These are phyloP conservation scores for Albatrellus ellisii DNA, from an alignment of 768 basidiomycete species.

Conservation along the genomic window DNA sequence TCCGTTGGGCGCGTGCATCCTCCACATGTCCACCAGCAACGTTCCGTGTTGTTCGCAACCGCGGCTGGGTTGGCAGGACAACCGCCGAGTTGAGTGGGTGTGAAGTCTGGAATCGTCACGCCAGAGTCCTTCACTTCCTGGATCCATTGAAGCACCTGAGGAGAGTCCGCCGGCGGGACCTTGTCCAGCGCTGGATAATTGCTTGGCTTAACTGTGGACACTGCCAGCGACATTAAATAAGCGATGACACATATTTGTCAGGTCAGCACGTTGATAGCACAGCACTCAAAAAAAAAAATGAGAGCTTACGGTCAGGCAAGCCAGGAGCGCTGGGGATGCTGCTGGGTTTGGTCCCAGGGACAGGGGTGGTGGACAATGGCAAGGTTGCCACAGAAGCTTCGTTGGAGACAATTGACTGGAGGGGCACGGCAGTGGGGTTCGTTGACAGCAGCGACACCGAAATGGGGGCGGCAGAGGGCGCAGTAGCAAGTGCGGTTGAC, in stretches of 20 bases:
- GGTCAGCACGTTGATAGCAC: background rate
- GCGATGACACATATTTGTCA: background rate
- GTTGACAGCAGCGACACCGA: constrained; percentile 32
- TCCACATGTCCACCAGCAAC: constrained; percentile 78
- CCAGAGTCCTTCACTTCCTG: constrained; percentile 42
- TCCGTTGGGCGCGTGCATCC: constrained; percentile 59
- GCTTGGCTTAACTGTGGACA: background rate
- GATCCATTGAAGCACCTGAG: constrained; percentile 63
- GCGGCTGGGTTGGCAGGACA: constrained; percentile 45
- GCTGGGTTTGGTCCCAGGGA: constrained; percentile 35
- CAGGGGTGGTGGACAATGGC: constrained; percentile 31
- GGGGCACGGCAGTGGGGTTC: constrained; percentile 50
- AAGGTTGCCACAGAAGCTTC: constrained; percentile 30
- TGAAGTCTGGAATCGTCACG: constrained; percentile 41
- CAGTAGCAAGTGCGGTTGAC: constrained; percentile 10
- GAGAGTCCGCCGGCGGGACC: constrained; percentile 43
- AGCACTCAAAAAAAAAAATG: background rate
- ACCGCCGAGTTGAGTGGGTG: constrained; percentile 26
- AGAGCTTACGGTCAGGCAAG: constrained; percentile 21
- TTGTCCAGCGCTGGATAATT: constrained; percentile 59
- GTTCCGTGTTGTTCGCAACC: constrained; percentile 34
- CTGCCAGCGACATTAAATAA: background rate
- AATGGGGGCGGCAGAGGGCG: constrained; percentile 16
- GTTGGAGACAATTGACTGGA: constrained; percentile 33
- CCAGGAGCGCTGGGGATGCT: constrained; percentile 20